A percentile compares a stretch with the other conserved stretches of the same genome.
Conservation (phyloP, 2,329 filamentous ascomycete species). For the Tricladium varicosporioides region DNA sequence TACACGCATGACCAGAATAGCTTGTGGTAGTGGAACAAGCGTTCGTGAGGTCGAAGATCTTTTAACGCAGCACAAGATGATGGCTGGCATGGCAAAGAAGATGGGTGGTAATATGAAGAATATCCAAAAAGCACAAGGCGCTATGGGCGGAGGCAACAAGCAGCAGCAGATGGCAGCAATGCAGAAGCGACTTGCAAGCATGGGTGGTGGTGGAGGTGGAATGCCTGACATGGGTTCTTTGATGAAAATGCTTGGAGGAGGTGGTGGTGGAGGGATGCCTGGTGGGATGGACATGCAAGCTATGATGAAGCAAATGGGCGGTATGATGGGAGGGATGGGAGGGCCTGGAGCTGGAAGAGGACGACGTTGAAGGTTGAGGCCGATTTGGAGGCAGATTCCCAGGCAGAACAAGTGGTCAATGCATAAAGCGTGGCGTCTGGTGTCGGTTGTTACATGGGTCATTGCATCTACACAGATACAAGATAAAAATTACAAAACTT, state of each 20-base stretch:
- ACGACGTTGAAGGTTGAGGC: conserved; percentile 17
- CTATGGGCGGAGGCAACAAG: conserved; percentile 88
- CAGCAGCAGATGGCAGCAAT: conserved; percentile 92
- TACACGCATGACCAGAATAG: conserved; percentile 87
- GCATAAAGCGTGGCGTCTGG: conserved; percentile 17
- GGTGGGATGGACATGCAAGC: conserved; percentile 75
- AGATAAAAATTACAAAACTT: too few relatives aligned
- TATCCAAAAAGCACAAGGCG: conserved; percentile 89
- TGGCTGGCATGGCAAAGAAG: conserved; percentile 99
- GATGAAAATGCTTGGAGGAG: conserved; percentile 87
- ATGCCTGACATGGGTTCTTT: conserved; percentile 84
- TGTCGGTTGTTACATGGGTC: neutral
- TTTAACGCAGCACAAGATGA: conserved; percentile 97
- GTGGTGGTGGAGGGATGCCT: conserved; percentile 49
- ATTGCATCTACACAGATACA: too few relatives aligned
- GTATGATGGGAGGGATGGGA: conserved; percentile 47
- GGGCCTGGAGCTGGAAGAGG: conserved; percentile 31
- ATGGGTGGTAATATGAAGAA: conserved; percentile 98
- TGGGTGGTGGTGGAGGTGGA: conserved; percentile 72
- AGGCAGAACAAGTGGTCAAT: neutral
- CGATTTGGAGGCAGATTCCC: neutral
- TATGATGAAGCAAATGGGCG: conserved; percentile 71
- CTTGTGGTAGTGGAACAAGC: conserved; percentile 83
- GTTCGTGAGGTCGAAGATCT: conserved; percentile 94
- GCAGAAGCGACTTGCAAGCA: conserved; percentile 91